Conservation (phyloP, 495 filamentous ascomycete species). For the Penicillium simplicissimum region DNA sequence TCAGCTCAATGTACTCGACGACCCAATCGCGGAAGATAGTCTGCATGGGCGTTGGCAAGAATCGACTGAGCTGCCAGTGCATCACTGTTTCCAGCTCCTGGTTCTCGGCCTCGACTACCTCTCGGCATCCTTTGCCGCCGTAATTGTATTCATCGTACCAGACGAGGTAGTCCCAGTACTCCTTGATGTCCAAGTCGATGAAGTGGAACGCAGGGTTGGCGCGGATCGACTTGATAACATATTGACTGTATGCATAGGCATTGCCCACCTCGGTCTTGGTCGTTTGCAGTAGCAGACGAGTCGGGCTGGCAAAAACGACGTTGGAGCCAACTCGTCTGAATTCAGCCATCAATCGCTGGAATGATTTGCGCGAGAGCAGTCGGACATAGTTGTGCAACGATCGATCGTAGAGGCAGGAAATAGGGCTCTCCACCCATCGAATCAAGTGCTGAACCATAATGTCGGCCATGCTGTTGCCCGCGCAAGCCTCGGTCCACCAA, state of each 20-base stretch:
- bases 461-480: conserved; percentile 89
- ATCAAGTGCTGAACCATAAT: conserved; percentile 97
- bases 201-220: conserved; percentile 95
- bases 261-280: conserved; percentile 97
- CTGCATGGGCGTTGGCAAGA: conserved; percentile 79
- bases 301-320: conserved; percentile 85
- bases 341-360: conserved; percentile 95
- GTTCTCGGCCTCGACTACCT: conserved; percentile 79
- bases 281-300: conserved; percentile 88
- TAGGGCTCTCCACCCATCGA: conserved; percentile 90
- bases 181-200: conserved; percentile 94
- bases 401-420: conserved; percentile 92
- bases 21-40: conserved; percentile 88
- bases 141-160: conserved; percentile 99
- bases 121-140: conserved; percentile 85
- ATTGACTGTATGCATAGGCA: conserved; percentile 94
- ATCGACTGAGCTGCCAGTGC: conserved; percentile 95
- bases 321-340: conserved; percentile 95
- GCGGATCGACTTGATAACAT: conserved; percentile 94
- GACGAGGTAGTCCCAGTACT: conserved; percentile 99
- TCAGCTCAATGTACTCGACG: conserved; percentile 91
- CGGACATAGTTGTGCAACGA: conserved; percentile 98
- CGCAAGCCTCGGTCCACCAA: conserved; percentile 96
- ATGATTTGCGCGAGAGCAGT: conserved; percentile 95
- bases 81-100: conserved; percentile 92